A percentile compares a stretch with the other conserved stretches of the same genome.
phyloP scores from a whole-genome alignment of 306 rosid species.

The Carpinus fangiana region DNA sequence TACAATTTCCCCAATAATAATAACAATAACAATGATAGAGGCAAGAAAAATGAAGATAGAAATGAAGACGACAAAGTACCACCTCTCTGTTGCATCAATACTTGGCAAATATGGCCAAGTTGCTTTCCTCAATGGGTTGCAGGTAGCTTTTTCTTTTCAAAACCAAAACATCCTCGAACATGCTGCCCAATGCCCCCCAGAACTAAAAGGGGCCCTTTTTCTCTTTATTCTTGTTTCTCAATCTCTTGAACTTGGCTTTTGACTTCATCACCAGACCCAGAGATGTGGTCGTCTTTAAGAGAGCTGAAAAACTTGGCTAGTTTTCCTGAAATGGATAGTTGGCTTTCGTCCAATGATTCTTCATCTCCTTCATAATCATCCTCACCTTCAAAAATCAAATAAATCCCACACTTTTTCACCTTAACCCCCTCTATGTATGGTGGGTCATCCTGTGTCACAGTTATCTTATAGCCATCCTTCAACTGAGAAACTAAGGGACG shows the following conservation, averaged over 20 bases:
- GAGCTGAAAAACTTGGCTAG: slow-evolving; percentile 43
- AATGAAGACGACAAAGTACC: background rate
- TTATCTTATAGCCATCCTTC: slow-evolving; percentile 40
- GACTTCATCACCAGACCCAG: slow-evolving; percentile 9
- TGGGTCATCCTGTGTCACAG: slow-evolving; percentile 32
- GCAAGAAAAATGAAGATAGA: background rate
- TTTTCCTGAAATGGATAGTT: slow-evolving; percentile 54
- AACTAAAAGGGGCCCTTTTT: background rate
- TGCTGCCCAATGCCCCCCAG: background rate
- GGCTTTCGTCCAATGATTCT: slow-evolving; percentile 33
- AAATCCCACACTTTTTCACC: slow-evolving; percentile 48
- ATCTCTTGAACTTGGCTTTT: slow-evolving; percentile 13
- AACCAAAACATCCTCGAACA: background rate
- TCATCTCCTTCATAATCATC: slow-evolving; percentile 65
- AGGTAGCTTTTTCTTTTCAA: background rate
- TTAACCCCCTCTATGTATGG: slow-evolving; percentile 42
- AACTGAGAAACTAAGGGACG: slow-evolving; percentile 34
- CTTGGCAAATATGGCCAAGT: background rate
- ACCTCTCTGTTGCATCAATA: background rate
- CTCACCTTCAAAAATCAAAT: slow-evolving; percentile 53
- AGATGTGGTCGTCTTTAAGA: slow-evolving; percentile 7
- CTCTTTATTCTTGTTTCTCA: background rate
- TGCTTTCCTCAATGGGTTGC: background rate
- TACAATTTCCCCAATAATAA: too few relatives aligned
- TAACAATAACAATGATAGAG: background rate